Base-by-base conservation (phyloP, 306 rosid species). In the Cicer cuneatum region DNA sequence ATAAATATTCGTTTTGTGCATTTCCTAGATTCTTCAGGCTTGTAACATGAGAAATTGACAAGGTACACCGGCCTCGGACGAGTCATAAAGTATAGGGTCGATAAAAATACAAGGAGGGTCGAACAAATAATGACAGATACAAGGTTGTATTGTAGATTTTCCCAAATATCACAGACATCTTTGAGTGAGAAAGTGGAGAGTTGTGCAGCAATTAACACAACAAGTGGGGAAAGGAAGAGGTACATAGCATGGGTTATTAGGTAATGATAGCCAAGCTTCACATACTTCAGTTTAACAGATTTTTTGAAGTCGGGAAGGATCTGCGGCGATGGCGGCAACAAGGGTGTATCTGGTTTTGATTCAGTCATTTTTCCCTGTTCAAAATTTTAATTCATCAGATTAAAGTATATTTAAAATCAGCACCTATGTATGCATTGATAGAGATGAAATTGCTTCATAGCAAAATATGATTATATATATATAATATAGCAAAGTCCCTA, bases 231-330 rank as follows among this genome's bases (percentile, higher is more conserved):
- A 78, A 89, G 87, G 57, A 80, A 92, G 10, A 92, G 90, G 80
- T 77, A 91, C 97, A 92, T 92, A 24, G 88, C 96, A 82, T 89
- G 96, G 21, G 97, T 89, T 35, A 89, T 89, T 24, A 92, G 91
- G 51, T 87, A 85, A 82, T 92, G 97, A 79, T 92, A 92, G 0
- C 97, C 97, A 79, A 92, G 97, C 77, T 88, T 92, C 18, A 92
- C 97, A 63, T 92, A 92, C 74, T 92, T 92, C 38, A 92, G 81
- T 68, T 92, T 92, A 10, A 92, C 73, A 8, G 97, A 92, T 38
- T 89, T 88, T 59, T 88, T 92, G 73, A 87, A 92, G 71, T 89
- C 97, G 0, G 95, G 97, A 47, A 92, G 95, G 80, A 74, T 88
- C 51, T 91, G 76, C 0, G 87, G 66, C 2, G 92, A 82, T n/a